A percentile compares a stretch with the other conserved stretches of the same genome.
phyloP scores from a whole-genome alignment of 495 filamentous ascomycete species.

The Tuber brumale region DNA sequence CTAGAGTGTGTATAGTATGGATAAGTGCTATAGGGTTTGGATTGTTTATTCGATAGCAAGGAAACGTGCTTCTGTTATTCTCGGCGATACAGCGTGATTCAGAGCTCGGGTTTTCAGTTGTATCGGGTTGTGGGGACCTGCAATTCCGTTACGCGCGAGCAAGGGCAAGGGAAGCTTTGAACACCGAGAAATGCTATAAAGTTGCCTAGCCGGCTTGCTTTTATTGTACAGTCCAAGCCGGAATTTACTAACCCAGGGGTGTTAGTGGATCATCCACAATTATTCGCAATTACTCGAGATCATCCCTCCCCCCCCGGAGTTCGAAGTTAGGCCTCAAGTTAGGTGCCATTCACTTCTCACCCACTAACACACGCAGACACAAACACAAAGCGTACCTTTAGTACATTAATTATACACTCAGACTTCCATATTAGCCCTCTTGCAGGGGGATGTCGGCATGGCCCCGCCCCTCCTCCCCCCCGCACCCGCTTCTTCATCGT shows the following conservation, averaged over 20 bases:
- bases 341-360: neutral
- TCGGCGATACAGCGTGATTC: neutral
- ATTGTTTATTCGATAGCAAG: neutral
- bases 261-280: neutral
- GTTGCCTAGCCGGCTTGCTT: neutral
- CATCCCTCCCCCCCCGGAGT: no score
- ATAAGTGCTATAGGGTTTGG: neutral
- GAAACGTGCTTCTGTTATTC: neutral
- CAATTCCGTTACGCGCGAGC: neutral
- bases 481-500: slow-evolving; percentile 37
- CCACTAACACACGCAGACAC: neutral
- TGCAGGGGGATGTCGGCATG: neutral
- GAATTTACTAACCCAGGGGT: neutral
- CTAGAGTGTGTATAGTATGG: neutral
- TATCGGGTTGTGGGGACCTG: neutral
- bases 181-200: neutral
- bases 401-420: neutral
- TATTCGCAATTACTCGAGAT: neutral
- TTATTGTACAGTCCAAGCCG: neutral
- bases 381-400: neutral
- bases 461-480: neutral
- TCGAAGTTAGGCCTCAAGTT: neutral
- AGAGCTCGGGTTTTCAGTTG: neutral
- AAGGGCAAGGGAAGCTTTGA: neutral
- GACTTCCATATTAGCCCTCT: slow-evolving; percentile 25